Evolutionary conservation across 1,139 yeast species (phyloP).

Genomic region (Wickerhamiella infanticola): DNA sequence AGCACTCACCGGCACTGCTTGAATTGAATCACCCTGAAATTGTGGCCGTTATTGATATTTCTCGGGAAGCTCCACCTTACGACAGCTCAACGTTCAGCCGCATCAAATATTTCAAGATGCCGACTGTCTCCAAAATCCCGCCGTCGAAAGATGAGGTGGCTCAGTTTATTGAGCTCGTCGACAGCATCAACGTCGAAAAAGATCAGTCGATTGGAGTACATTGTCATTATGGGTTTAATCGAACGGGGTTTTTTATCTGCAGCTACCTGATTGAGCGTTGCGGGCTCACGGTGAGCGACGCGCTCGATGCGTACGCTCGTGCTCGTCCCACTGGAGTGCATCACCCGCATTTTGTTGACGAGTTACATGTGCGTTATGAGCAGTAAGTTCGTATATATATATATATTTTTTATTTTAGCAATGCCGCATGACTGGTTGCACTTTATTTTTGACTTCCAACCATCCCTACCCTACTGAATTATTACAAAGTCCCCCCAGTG

Average conservation of each 20-base stretch:
- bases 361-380: slow-evolving; percentile 47
- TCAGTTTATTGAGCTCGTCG: slow-evolving; percentile 37
- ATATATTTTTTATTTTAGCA: no score
- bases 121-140: slow-evolving; percentile 65
- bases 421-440: no score
- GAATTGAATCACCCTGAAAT: slow-evolving; percentile 37
- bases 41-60: slow-evolving; percentile 51
- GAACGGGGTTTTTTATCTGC: slow-evolving; percentile 64
- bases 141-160: slow-evolving; percentile 50
- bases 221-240: slow-evolving; percentile 70
- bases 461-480: no score
- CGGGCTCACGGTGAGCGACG: slow-evolving; percentile 47
- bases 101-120: slow-evolving; percentile 50
- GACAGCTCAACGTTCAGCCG: slow-evolving; percentile 41
- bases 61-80: slow-evolving; percentile 65
- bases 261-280: slow-evolving; percentile 48
- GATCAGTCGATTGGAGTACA: slow-evolving; percentile 43
- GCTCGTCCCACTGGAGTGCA: slow-evolving; percentile 62
- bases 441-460: no score
- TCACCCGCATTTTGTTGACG: slow-evolving; percentile 66
- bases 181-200: slow-evolving; percentile 27
- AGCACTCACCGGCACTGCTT: slow-evolving; percentile 42
- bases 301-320: slow-evolving; percentile 41
- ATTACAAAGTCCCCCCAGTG: no score
- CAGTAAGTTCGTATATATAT: neutral